phyloP scores from a whole-genome alignment of 2,329 filamentous ascomycete genomes.

The Aspergillus sp. region DNA sequence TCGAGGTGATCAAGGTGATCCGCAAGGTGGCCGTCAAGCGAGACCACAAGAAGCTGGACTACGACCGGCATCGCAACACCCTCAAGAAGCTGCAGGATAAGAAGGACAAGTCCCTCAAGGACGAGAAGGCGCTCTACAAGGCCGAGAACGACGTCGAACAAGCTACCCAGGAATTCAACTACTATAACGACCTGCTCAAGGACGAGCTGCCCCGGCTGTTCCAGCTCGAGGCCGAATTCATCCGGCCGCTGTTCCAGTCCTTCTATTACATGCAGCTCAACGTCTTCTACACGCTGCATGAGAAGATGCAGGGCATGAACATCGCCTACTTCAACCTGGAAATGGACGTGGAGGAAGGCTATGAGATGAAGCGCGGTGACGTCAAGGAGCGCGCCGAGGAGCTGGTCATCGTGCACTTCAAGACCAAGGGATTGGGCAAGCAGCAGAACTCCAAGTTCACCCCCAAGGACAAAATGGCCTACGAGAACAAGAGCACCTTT shows the following conservation, averaged over 20 bases:
- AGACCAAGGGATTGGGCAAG: conserved; percentile 67
- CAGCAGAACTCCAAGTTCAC: conserved; percentile 31
- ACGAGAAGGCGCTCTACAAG: conserved; percentile 96
- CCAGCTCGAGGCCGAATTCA: conserved; percentile 85
- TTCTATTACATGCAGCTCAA: conserved; percentile 99
- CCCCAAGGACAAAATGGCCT: conserved; percentile 34
- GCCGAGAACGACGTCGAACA: conserved; percentile 87
- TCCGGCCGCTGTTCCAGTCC: conserved; percentile 93
- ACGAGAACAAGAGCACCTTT: conserved; percentile 35
- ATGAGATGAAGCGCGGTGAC: conserved; percentile 82
- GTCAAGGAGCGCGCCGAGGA: conserved; percentile 84
- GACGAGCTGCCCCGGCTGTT: conserved; percentile 94
- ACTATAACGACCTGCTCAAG: conserved; percentile 96
- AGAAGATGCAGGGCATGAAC: conserved; percentile 95
- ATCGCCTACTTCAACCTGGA: conserved; percentile 97
- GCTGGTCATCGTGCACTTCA: conserved; percentile 84
- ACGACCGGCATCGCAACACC: conserved; percentile 76
- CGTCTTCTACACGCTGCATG: conserved; percentile 96
- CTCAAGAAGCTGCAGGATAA: conserved; percentile 97
- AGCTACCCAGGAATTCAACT: conserved; percentile 93
- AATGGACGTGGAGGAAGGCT: conserved; percentile 86
- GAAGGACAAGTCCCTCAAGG: conserved; percentile 92
- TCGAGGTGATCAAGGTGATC: conserved; percentile 93
- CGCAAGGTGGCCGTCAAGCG: conserved; percentile 85
- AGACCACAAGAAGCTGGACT: conserved; percentile 96